A percentile compares a stretch with the other conserved stretches of the same genome.
Conservation (phyloP, 495 filamentous ascomycete species). For the Talaromyces stipitatus region DNA sequence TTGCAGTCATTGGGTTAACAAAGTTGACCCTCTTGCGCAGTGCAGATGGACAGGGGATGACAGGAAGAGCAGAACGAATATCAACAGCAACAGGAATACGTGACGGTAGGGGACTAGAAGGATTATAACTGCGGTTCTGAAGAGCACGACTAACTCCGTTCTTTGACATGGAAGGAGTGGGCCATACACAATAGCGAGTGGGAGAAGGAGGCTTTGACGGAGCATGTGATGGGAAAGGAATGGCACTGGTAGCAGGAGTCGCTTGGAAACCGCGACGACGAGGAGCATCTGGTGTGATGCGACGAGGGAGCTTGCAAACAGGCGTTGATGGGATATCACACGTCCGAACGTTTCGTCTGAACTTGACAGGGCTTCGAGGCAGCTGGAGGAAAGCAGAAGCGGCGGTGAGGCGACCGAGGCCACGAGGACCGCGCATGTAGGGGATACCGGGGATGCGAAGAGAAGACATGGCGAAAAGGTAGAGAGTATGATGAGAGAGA, state of each 20-base stretch:
- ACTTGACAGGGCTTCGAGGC: not conserved
- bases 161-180: not conserved
- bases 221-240: not conserved
- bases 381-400: slow-evolving; percentile 4
- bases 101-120: not conserved
- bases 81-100: not conserved
- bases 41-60: not conserved
- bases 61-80: not conserved
- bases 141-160: slow-evolving; percentile 1
- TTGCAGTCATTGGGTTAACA: not conserved
- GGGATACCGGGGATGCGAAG: slow-evolving; percentile 3
- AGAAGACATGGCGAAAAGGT: not conserved
- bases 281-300: not conserved
- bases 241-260: not conserved
- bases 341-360: not conserved
- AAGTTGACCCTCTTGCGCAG: slow-evolving; percentile 3
- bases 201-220: not conserved
- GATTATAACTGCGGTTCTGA: not conserved
- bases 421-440: not conserved
- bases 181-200: not conserved
- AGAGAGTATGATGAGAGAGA: not conserved
- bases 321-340: not conserved
- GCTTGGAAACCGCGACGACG: not conserved
- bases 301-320: not conserved
- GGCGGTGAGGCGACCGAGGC: not conserved